Percentiles rank a stretch among this genome's conserved stretches.
phyloP scores from a whole-genome alignment of 805 yeast species.

The Phaffomyces antillensis region DNA sequence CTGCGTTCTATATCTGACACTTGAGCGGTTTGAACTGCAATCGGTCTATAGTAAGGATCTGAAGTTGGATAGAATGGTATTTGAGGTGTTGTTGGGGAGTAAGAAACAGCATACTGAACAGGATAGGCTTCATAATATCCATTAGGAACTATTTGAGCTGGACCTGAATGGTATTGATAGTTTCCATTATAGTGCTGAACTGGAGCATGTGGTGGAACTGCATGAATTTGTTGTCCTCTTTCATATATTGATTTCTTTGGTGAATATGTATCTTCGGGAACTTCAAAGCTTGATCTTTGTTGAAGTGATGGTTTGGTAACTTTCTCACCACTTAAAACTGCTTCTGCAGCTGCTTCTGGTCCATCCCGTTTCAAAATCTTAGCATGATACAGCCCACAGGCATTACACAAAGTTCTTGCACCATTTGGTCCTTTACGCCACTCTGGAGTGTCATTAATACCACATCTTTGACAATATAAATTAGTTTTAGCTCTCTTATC shows the following conservation, averaged over 20 bases:
- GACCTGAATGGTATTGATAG: background rate
- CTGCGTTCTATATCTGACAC: too few species aligned
- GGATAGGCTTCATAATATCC: background rate
- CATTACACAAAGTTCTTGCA: conserved; percentile 48
- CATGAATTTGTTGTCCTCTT: too few species aligned
- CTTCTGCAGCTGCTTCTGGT: conserved; percentile 22
- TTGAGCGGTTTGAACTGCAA: background rate
- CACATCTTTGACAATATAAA: conserved; percentile 37
- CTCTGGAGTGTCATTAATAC: conserved; percentile 57
- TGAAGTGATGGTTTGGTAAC: conserved; percentile 4
- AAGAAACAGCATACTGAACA: background rate
- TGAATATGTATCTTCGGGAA: background rate
- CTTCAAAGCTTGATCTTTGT: conserved; percentile 2
- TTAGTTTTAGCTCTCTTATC: conserved; percentile 6
- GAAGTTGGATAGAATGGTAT: background rate
- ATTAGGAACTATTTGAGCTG: background rate
- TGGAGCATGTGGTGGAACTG: too few species aligned
- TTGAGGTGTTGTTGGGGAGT: too few species aligned
- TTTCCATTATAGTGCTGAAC: background rate
- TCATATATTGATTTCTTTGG: background rate
- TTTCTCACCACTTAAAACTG: conserved; percentile 12
- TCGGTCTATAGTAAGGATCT: background rate
- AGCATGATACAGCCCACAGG: conserved; percentile 73
- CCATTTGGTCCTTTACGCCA: conserved; percentile 83
- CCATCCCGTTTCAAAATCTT: conserved; percentile 48